These are phyloP conservation scores for Solanum hybrid DNA, from an alignment of 305 asterid genomes.

Conservation along the genomic window DNA sequence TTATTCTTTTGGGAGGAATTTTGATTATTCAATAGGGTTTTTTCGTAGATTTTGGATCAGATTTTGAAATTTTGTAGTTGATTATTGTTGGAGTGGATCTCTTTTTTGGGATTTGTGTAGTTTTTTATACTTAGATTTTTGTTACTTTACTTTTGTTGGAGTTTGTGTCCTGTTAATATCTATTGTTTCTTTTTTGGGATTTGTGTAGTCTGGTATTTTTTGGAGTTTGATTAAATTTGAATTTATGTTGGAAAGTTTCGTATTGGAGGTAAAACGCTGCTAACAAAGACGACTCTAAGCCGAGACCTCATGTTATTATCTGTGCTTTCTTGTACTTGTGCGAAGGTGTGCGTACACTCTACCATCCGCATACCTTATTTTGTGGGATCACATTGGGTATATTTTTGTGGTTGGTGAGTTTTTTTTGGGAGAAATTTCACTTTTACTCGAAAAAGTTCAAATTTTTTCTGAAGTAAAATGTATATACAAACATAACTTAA, in stretches of 20 bases:
- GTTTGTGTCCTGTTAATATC: neutral
- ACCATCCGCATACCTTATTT: neutral
- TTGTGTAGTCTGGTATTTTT: too few species aligned
- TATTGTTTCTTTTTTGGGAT: neutral
- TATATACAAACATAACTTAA: neutral
- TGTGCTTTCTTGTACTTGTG: neutral
- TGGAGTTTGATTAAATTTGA: rapidly evolving
- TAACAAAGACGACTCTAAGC: neutral
- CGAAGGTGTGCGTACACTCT: too few species aligned
- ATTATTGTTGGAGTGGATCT: neutral
- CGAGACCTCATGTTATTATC: neutral
- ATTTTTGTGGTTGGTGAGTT: neutral
- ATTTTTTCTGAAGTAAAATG: neutral
- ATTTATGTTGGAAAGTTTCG: rapidly evolving
- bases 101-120: neutral
- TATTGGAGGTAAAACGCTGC: neutral
- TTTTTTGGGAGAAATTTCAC: neutral
- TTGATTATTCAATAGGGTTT: neutral
- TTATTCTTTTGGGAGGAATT: too few species aligned
- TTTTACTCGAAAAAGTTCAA: neutral
- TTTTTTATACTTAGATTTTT: neutral
- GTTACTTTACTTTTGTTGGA: neutral
- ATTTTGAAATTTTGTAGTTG: neutral
- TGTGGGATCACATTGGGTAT: neutral
- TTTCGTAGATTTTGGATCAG: neutral